These are phyloP conservation scores for Tolypocladium ophioglossoides DNA, from an alignment of 2,329 filamentous ascomycete genomes.

Conservation along the genomic window DNA sequence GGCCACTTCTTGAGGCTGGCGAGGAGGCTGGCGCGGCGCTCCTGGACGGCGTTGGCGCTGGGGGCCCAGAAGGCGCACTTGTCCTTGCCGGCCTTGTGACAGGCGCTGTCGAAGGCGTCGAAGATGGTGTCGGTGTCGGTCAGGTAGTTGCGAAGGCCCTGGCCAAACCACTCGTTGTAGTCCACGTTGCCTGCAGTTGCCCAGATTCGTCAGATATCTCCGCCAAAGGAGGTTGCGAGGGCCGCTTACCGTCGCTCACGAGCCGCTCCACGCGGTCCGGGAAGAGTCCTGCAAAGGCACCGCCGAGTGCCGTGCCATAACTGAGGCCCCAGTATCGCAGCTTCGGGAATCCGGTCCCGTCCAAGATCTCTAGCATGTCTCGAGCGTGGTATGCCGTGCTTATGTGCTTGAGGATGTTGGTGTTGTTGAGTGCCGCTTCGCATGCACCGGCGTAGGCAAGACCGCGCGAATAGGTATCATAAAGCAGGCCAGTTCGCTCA, in stretches of 20 bases:
- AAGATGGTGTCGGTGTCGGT: constrained; percentile 45
- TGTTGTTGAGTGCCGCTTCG: constrained; percentile 24
- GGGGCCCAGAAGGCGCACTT: constrained; percentile 33
- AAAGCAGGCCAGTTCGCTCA: constrained; percentile 33
- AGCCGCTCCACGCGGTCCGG: constrained; percentile 39
- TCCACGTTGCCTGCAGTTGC: constrained; percentile 32
- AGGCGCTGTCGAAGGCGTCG: constrained; percentile 41
- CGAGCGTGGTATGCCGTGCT: constrained; percentile 33
- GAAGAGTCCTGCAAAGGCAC: constrained; percentile 40
- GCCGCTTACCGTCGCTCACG: constrained; percentile 35
- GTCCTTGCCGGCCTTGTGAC: constrained; percentile 37
- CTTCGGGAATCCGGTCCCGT: constrained; percentile 28
- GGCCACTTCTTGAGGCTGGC: constrained; percentile 28
- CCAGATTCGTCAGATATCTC: not conserved
- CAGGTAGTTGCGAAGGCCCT: constrained; percentile 34
- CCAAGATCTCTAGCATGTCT: constrained; percentile 36
- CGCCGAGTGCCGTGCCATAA: constrained; percentile 42
- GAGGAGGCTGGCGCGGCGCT: constrained; percentile 29
- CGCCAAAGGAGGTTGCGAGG: not conserved
- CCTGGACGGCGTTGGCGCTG: constrained; percentile 25
- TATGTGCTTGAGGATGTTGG: constrained; percentile 27
- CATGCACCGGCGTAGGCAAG: constrained; percentile 32
- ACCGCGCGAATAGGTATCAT: constrained; percentile 32
- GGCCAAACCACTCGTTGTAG: constrained; percentile 42
- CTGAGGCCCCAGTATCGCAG: constrained; percentile 44